Base-by-base conservation (phyloP, 2,329 filamentous ascomycete genomes). In the Mollisia scopiformis region DNA sequence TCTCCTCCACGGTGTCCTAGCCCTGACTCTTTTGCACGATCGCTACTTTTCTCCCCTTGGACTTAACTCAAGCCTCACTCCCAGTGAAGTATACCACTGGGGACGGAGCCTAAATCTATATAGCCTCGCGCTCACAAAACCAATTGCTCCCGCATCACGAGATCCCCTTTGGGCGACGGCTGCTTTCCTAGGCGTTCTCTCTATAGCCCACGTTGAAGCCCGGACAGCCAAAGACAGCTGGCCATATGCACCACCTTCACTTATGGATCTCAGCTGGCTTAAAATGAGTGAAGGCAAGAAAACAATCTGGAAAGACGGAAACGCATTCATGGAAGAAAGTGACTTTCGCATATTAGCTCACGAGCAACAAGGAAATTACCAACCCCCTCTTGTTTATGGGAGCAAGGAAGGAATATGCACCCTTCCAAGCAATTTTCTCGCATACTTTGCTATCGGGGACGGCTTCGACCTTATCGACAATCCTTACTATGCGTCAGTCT, bases 241-340 rank as follows among this genome's bases (percentile, higher is more conserved):
- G 86, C 86, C 86, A 0, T 73, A 88, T 1, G 80, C 77, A 37
- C 64, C 73, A 2, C 7, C 27, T 11, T 70, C 75, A 0, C 74
- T 74, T 0, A 61, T 75, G 0, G 68, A 73, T 1, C 74, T 88
- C 1, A 77, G 83, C 66, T 89, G 86, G 86, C 69, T 88, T 2
- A 81, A 76, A 54, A 78, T 88, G 70, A 79, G 77, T 59, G 78
- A 83, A 10, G 83, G 84, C 0, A 88, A 88, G 72, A 79, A 76
- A 56, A 76, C 78, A 4, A 75, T 88, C 1, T 86, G 80, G 79
- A 69, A 77, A 2, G 28, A 55, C 8, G 46, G 50, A 5, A 53
- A 55, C 7, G 55, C 55, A 2, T 21, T 58, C 7, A 41, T 49
- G 23, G 10, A 21, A 21, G 58, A 57, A 21, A 61, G 58, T 30